Percentiles rank a stretch among this genome's conserved stretches.
These are phyloP conservation scores for Gynochthodes officinalis DNA, from an alignment of 257 asterid species.

Conservation along the genomic window DNA sequence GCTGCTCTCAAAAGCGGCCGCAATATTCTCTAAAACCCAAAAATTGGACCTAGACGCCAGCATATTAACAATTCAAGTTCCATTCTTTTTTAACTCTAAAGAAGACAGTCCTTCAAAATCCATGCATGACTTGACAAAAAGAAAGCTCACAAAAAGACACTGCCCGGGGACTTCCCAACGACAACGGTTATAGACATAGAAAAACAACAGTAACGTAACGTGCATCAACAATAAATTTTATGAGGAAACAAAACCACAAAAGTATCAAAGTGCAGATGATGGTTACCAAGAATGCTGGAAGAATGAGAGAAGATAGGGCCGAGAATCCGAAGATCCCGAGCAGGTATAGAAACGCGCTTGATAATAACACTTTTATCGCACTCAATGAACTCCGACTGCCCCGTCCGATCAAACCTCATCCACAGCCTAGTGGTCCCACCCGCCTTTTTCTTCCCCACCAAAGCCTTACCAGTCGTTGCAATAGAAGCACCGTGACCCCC, in stretches of 20 bases:
- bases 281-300: conserved; percentile 80
- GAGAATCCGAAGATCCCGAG: conserved; percentile 91
- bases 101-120: neutral
- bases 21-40: neutral
- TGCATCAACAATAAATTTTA: neutral
- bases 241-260: too few species aligned
- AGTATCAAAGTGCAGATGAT: neutral
- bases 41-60: neutral
- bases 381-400: conserved; percentile 88
- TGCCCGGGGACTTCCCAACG: neutral
- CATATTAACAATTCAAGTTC: neutral
- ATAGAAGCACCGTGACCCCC: neutral
- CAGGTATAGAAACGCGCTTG: conserved; percentile 77
- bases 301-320: conserved; percentile 98
- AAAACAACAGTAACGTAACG: neutral
- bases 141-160: neutral
- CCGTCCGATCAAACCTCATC: conserved; percentile 91
- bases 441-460: conserved; percentile 56
- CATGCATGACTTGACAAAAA: neutral
- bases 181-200: neutral
- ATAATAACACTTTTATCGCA: conserved; percentile 77
- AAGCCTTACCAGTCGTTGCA: neutral
- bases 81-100: neutral
- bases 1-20: neutral
- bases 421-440: conserved; percentile 77